phyloP scores from a whole-genome alignment of 192 early-diverging fungal genomes.

The Glomus cerebriforme region DNA sequence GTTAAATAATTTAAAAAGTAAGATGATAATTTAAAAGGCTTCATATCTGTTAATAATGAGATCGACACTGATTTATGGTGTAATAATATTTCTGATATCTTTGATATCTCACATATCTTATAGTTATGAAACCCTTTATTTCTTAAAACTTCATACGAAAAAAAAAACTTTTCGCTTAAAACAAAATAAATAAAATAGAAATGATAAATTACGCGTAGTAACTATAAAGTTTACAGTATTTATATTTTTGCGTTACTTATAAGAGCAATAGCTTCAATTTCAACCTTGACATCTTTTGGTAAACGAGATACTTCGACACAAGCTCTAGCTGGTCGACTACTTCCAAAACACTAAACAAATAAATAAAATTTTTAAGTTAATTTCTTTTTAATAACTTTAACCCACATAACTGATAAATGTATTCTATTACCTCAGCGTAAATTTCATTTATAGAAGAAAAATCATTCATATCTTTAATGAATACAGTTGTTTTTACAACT shows the following conservation, averaged over 20 bases:
- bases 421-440: slow-evolving; percentile 64
- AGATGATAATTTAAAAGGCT: too few species aligned
- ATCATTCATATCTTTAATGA: slow-evolving; percentile 89
- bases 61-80: too few species aligned
- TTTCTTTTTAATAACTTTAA: background rate
- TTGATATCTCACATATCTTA: too few species aligned
- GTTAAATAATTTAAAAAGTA: too few species aligned
- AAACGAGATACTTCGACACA: slow-evolving; percentile 90
- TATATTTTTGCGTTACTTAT: background rate
- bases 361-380: background rate
- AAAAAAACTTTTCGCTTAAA: too few species aligned
- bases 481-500: slow-evolving; percentile 96
- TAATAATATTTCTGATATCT: too few species aligned
- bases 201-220: too few species aligned
- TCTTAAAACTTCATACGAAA: too few species aligned
- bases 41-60: too few species aligned
- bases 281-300: slow-evolving; percentile 87
- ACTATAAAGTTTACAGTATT: too few species aligned
- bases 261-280: slow-evolving; percentile 89
- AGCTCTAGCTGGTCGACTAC: slow-evolving; percentile 69
- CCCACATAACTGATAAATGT: background rate
- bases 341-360: slow-evolving; percentile 55
- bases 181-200: too few species aligned
- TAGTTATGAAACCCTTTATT: too few species aligned
- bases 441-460: slow-evolving; percentile 90